Evolutionary conservation across 768 basidiomycete species (phyloP), one percentile per base, ranked within the genome.

Genomic region (Trametopsis cervina): DNA sequence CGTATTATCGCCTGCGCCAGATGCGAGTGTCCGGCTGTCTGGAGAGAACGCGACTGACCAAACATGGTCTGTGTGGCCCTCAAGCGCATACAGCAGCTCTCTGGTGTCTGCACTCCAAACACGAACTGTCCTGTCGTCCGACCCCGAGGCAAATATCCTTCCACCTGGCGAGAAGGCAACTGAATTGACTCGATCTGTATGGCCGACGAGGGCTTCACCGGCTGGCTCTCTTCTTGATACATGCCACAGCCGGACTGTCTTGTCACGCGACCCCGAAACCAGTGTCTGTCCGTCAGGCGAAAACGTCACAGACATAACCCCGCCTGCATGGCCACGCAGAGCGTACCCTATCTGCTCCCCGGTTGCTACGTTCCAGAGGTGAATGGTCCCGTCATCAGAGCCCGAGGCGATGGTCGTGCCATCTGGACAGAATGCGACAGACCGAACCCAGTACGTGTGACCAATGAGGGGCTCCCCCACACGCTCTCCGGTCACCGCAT

Each of bases 31-130:
- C n/a, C n/a, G n/a, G n/a, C n/a, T n/a, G n/a, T n/a, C n/a, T n/a
- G n/a, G 61, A 4, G 62, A 62, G 47, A 54, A 63, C 18, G 55
- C 58, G n/a, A 62, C 45, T 13, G 55, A 50, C 20, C 37, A 51
- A 11, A 55, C 43, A 4, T 17, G 24, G 21, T 54, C 54, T 4
- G 26, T 35, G 40, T 58, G 57, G 7, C 51, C 57, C 10, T 43
- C n/a, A n/a, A n/a, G n/a, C n/a, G n/a, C n/a, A n/a, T n/a, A n/a
- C n/a, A n/a, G n/a, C n/a, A n/a, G n/a, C n/a, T n/a, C n/a, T n/a
- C n/a, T n/a, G n/a, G n/a, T n/a, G n/a, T n/a, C n/a, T n/a, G n/a
- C n/a, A n/a, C n/a, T n/a, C n/a, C n/a, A n/a, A n/a, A n/a, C n/a
- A n/a, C n/a, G n/a, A n/a, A n/a, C n/a, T n/a, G n/a, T n/a, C n/a